Percentiles rank a stretch among this genome's conserved stretches.
phyloP scores from a whole-genome alignment of 2,329 filamentous ascomycete species.

The Apiospora saccharicola region DNA sequence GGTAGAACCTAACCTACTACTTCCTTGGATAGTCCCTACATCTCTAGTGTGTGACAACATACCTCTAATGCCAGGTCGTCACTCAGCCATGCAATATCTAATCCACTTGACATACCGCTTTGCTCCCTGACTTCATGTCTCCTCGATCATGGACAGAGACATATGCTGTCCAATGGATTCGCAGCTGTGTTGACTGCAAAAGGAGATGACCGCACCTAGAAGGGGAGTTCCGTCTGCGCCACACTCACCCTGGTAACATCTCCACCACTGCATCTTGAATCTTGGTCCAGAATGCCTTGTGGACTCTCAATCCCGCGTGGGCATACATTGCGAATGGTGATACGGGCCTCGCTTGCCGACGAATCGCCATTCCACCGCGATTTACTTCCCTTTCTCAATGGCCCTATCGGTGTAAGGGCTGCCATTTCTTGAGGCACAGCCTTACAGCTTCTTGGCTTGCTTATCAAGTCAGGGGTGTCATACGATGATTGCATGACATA shows the following conservation, averaged over 20 bases:
- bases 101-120: neutral
- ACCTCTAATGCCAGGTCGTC: too few species aligned
- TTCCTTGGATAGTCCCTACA: neutral
- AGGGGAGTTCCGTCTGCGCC: neutral
- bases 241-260: neutral
- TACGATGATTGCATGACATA: neutral
- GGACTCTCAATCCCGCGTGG: neutral
- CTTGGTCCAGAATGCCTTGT: neutral
- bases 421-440: neutral
- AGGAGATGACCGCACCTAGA: neutral
- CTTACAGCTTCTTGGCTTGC: neutral
- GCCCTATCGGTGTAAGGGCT: neutral
- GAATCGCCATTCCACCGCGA: neutral
- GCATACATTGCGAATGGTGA: neutral
- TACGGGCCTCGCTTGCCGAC: neutral
- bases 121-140: neutral
- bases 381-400: neutral
- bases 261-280: neutral
- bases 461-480: neutral
- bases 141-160: neutral
- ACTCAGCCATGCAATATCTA: neutral
- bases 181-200: too few species aligned
- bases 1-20: neutral
- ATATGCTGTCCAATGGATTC: neutral
- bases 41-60: too few species aligned